Evolutionary conservation across 2,329 filamentous ascomycete species (phyloP), one percentile per base, ranked within the genome.

Genomic region (Canariomyces notabilis): DNA sequence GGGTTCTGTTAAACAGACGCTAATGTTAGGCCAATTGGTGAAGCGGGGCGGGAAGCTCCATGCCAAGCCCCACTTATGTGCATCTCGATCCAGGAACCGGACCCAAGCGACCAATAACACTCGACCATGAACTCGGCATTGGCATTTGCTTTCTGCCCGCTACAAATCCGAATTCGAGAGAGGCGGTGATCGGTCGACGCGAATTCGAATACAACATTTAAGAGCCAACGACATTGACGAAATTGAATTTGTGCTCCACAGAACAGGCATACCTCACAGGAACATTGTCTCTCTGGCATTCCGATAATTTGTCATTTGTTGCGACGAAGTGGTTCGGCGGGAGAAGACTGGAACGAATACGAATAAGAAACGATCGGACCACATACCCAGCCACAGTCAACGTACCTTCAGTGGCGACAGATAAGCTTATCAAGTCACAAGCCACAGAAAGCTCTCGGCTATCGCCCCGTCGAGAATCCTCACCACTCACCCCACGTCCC

Each of bases 351-450:
- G 11, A 46, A 23, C 47, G 47, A 49, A 49, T 43, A 49, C 47
- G 47, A 49, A 50, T 51, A 52, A 52, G 51, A 52, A 43, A 19
- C 29, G 43, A 35, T 21, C 8, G 33, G 35, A 16, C 20, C 35
- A 37, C 9, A 20, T 37, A 19, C 34, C 21, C 37, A 48, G 43
- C 47, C 43, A 54, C 38, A 44, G 6, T 26, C 5, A n/a, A 15
- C 19, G 6, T 18, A 7, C 14, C 4, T 9, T 12, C 9, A 29
- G 44, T 43, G 44, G 39, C 45, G 21, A 34, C 26, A 15, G 45
- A 51, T 51, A 54, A 52, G 50, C 40, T 52, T 46, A 52, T 50
- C 48, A 49, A 37, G 42, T 33, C 29, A 26, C 19, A 31, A 51
- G 49, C 49, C 49, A 51, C 49, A 37, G 12, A 19, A 18, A 43